phyloP scores from a whole-genome alignment of 2,329 filamentous ascomycete species.

The Penicillium sp. region DNA sequence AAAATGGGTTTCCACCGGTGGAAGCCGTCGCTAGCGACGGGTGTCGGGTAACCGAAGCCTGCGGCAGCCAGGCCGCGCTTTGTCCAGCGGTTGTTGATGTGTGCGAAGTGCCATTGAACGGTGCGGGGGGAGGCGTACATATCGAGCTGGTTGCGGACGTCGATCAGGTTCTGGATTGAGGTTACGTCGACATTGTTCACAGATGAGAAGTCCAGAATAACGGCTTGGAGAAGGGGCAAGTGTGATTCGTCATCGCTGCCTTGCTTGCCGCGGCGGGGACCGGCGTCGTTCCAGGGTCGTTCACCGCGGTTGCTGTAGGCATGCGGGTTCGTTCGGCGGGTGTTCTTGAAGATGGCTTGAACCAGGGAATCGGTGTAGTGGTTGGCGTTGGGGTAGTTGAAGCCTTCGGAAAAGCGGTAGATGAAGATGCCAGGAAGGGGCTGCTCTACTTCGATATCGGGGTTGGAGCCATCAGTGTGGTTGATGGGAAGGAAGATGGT shows the following conservation, averaged over 20 bases:
- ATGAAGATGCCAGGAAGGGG: slow-evolving; percentile 94
- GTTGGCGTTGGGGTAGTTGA: slow-evolving; percentile 93
- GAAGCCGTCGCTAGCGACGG: slow-evolving; percentile 53
- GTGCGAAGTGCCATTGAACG: slow-evolving; percentile 96
- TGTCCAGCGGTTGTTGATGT: slow-evolving; percentile 90
- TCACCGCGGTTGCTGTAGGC: slow-evolving; percentile 68
- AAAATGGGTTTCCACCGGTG: slow-evolving; percentile 92
- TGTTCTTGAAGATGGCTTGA: slow-evolving; percentile 66
- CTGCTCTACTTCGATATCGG: slow-evolving; percentile 71
- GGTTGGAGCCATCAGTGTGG: slow-evolving; percentile 88
- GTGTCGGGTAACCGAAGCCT: slow-evolving; percentile 81
- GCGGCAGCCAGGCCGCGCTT: slow-evolving; percentile 84
- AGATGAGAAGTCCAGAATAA: slow-evolving; percentile 89
- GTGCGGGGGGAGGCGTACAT: slow-evolving; percentile 74
- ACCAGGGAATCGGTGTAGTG: slow-evolving; percentile 80
- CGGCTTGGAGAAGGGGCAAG: slow-evolving; percentile 74
- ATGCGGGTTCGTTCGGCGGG: slow-evolving; percentile 72
- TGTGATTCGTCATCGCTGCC: slow-evolving; percentile 47
- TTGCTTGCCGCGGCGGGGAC: slow-evolving; percentile 61
- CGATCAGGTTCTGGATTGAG: slow-evolving; percentile 86
- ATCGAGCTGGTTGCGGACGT: slow-evolving; percentile 91
- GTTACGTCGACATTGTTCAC: slow-evolving; percentile 95
- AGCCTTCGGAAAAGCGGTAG: slow-evolving; percentile 90
- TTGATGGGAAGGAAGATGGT: slow-evolving; percentile 86
- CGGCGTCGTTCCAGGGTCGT: slow-evolving; percentile 92